Evolutionary conservation across 2,329 filamentous ascomycete genomes (phyloP).

Genomic region (Botrytis galanthina): DNA sequence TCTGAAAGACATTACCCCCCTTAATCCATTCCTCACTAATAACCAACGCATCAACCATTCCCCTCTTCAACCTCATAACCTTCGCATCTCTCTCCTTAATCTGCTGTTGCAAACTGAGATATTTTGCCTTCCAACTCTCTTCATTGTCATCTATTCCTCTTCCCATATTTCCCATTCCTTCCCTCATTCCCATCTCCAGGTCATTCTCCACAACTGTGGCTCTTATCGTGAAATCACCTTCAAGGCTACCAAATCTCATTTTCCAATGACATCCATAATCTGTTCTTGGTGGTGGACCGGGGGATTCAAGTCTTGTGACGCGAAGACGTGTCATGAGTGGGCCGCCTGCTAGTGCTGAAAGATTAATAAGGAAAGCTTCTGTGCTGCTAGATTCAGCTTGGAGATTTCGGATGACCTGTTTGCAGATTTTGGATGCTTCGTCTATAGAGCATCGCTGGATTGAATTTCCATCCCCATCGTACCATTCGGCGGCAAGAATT

Average conservation of each 20-base stretch:
- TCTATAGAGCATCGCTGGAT: slow-evolving; percentile 48
- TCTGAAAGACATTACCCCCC: neutral
- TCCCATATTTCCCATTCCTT: neutral
- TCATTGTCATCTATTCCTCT: slow-evolving; percentile 27
- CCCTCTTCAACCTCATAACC: slow-evolving; percentile 45
- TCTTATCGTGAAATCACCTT: slow-evolving; percentile 53
- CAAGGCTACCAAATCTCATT: slow-evolving; percentile 53
- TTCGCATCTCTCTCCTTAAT: slow-evolving; percentile 59
- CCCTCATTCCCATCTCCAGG: slow-evolving; percentile 32
- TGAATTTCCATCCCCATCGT: slow-evolving; percentile 46
- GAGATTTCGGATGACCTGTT: slow-evolving; percentile 53
- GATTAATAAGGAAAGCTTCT: slow-evolving; percentile 58
- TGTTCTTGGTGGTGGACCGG: slow-evolving; percentile 40
- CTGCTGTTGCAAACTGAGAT: slow-evolving; percentile 56
- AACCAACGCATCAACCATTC: slow-evolving; percentile 43
- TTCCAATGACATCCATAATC: slow-evolving; percentile 55
- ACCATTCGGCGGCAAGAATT: slow-evolving; percentile 52
- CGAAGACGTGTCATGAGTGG: slow-evolving; percentile 48
- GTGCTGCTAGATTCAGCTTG: slow-evolving; percentile 50
- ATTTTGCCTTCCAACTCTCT: slow-evolving; percentile 51
- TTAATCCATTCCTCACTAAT: slow-evolving; percentile 18
- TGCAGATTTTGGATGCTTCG: slow-evolving; percentile 54
- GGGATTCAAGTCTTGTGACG: slow-evolving; percentile 45
- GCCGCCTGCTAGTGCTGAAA: slow-evolving; percentile 56
- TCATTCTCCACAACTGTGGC: slow-evolving; percentile 40